Evolutionary conservation across 2,329 filamentous ascomycete genomes (phyloP).

Genomic region (Diplodia corticola): DNA sequence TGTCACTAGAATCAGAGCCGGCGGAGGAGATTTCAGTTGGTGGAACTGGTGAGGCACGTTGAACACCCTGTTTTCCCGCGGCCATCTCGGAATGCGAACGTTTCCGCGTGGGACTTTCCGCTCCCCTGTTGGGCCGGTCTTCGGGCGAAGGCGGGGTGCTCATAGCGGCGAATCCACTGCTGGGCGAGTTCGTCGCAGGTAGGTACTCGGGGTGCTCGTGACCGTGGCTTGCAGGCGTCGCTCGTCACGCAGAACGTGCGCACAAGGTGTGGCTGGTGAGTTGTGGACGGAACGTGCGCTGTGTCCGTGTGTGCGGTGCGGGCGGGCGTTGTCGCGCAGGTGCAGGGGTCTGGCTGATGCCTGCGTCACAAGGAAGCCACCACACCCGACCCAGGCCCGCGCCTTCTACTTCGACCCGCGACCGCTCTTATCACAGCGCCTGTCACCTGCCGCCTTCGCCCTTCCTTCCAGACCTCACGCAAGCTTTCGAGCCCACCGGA

Average conservation of each 20-base stretch:
- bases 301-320: neutral
- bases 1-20: neutral
- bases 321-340: constrained; percentile 3
- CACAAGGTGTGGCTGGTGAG: constrained; percentile 18
- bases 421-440: neutral
- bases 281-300: neutral
- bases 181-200: neutral
- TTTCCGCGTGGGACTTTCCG: neutral
- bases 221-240: neutral
- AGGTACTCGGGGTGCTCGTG: neutral
- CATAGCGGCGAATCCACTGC: neutral
- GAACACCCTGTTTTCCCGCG: constrained; percentile 1
- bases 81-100: constrained; percentile 29
- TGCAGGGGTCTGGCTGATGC: constrained; percentile 5
- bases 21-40: neutral
- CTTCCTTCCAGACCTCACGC: neutral
- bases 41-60: neutral
- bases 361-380: constrained; percentile 13
- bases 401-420: neutral
- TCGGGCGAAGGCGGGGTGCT: neutral
- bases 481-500: neutral
- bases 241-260: neutral
- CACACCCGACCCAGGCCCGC: neutral
- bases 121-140: neutral
- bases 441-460: neutral